Evolutionary conservation across 192 early-diverging fungal species (phyloP).

Genomic region (Oehlia diaphana): DNA sequence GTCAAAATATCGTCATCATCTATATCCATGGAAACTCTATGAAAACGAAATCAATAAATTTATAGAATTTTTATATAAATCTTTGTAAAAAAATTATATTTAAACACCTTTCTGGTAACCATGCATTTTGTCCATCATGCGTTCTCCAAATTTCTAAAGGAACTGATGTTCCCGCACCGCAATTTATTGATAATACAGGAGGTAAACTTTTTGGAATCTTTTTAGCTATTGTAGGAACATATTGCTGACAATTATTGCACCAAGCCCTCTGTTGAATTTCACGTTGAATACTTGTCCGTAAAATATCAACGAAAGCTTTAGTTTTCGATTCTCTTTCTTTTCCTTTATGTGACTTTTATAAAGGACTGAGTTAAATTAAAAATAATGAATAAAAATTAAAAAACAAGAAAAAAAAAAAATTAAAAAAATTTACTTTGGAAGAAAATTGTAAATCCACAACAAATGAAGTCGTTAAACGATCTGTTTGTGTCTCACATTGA

Average conservation of each 20-base stretch:
- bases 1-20: conserved; percentile 44
- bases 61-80: too few relatives aligned
- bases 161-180: conserved; percentile 58
- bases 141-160: conserved; percentile 53
- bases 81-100: background rate
- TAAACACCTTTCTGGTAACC: conserved; percentile 53
- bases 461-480: conserved; percentile 70
- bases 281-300: conserved; percentile 59
- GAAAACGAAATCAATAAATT: background rate
- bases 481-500: conserved; percentile 60
- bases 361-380: background rate
- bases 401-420: background rate
- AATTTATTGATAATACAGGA: conserved; percentile 77
- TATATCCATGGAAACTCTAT: conserved; percentile 55
- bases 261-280: conserved; percentile 80
- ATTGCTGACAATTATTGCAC: conserved; percentile 82
- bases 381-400: background rate
- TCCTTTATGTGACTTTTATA: conserved; percentile 34
- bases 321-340: conserved; percentile 32
- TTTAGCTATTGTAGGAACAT: conserved; percentile 75
- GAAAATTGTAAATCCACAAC: conserved; percentile 84
- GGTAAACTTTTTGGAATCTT: conserved; percentile 71
- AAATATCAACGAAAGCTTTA: conserved; percentile 50
- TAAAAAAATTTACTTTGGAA: conserved; percentile 46
- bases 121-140: conserved; percentile 37